These are phyloP conservation scores for Termitomyces titanicus DNA, from an alignment of 768 basidiomycete genomes.

Conservation along the genomic window DNA sequence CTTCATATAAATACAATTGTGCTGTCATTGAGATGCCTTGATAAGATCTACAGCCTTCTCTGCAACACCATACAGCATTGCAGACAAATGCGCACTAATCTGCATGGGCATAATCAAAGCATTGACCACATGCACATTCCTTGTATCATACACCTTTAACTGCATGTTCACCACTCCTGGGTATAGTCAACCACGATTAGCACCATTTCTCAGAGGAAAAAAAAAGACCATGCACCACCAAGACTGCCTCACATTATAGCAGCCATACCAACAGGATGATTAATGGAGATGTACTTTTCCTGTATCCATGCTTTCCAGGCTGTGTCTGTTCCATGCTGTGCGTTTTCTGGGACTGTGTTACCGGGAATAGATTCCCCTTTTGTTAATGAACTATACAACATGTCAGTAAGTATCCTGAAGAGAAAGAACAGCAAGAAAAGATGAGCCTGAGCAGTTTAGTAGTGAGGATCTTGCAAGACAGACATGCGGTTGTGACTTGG, in stretches of 20 bases:
- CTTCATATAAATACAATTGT: too few species aligned
- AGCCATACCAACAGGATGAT: slow-evolving; percentile 38
- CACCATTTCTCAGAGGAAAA: background rate
- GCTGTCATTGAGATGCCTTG: slow-evolving; percentile 30
- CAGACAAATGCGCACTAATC: slow-evolving; percentile 41
- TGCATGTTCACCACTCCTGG: slow-evolving; percentile 48
- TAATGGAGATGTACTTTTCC: slow-evolving; percentile 37
- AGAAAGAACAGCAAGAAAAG: too few species aligned
- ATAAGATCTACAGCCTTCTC: slow-evolving; percentile 51
- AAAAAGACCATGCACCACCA: background rate
- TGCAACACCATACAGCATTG: slow-evolving; percentile 50
- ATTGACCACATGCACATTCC: slow-evolving; percentile 49
- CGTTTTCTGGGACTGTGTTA: slow-evolving; percentile 36
- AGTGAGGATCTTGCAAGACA: slow-evolving; percentile 29
- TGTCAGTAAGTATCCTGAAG: too few species aligned
- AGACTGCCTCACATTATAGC: background rate
- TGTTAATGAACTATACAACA: background rate
- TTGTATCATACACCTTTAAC: slow-evolving; percentile 41
- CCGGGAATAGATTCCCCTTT: slow-evolving; percentile 39
- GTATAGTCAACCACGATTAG: too few species aligned
- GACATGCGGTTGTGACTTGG: slow-evolving; percentile 43
- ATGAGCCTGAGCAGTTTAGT: background rate
- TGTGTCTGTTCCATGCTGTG: slow-evolving; percentile 38
- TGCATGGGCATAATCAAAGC: slow-evolving; percentile 45
- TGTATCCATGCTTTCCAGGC: slow-evolving; percentile 46